phyloP scores from a whole-genome alignment of 106 monocot genomes.

The Alisma plantagoaquatica region DNA sequence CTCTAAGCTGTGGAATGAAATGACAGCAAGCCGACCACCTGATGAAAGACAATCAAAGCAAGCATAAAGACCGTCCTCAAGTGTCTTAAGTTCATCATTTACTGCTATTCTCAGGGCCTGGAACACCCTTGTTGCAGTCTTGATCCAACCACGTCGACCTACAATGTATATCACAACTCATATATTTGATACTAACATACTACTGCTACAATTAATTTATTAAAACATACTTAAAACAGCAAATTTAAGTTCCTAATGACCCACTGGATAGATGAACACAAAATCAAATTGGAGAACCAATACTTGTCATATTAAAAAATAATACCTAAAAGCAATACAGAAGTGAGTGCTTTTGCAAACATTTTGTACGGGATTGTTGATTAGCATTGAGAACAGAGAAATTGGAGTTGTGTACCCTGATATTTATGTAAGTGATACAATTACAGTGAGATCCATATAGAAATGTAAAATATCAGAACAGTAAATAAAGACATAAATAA shows the following conservation, averaged over 20 bases:
- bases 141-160: constrained; percentile 96
- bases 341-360: background rate
- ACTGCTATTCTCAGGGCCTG: constrained; percentile 95
- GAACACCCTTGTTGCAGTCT: constrained; percentile 89
- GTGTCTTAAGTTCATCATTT: constrained; percentile 69
- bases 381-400: no score
- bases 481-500: no score
- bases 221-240: no score
- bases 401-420: no score
- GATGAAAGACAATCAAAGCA: constrained; percentile 78
- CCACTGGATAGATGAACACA: background rate
- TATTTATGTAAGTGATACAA: no score
- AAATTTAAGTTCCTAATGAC: no score
- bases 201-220: no score
- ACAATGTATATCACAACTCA: constrained; percentile 11
- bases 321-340: background rate
- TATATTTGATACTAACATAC: no score
- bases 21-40: constrained; percentile 84
- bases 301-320: no score
- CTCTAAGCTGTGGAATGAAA: constrained; percentile 96
- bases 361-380: background rate
- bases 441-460: no score
- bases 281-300: background rate
- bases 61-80: constrained; percentile 60
- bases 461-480: no score